Evolutionary conservation across 345 rosid species (phyloP).

Genomic region (Melaleuca alternifolia): DNA sequence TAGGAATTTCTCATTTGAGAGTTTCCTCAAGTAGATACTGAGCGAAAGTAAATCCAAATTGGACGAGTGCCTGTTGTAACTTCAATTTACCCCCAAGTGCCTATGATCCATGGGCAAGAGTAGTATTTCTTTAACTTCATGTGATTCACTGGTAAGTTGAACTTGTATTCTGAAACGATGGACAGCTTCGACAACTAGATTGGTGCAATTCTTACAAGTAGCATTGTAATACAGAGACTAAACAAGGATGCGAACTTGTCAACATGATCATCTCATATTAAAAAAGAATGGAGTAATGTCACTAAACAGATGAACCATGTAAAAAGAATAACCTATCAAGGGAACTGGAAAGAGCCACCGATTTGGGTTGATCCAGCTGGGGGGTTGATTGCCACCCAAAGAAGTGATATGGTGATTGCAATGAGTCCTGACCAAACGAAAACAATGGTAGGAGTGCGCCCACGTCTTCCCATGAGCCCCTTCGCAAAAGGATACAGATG

Average conservation of each 20-base stretch:
- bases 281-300: not conserved
- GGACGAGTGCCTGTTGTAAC: not conserved
- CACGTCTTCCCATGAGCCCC: slow-evolving; percentile 97
- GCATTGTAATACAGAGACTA: not conserved
- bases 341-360: slow-evolving; percentile 92
- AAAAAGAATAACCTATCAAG: slow-evolving; percentile 35
- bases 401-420: slow-evolving; percentile 89
- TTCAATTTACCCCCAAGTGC: not conserved
- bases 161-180: not conserved
- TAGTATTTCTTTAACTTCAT: not conserved
- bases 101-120: not conserved
- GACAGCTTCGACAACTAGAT: not conserved
- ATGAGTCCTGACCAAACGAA: slow-evolving; percentile 96
- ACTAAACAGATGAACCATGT: slow-evolving; percentile 6
- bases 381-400: slow-evolving; percentile 95
- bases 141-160: not conserved
- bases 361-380: slow-evolving; percentile 62
- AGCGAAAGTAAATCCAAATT: not conserved
- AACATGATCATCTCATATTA: not conserved
- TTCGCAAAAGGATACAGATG: slow-evolving; percentile 98
- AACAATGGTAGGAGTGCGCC: slow-evolving; percentile 93
- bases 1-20: not conserved
- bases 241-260: not conserved
- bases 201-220: not conserved
- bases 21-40: not conserved